phyloP scores from a whole-genome alignment of 148 eudicot genomes.

The Diospyros kaki region DNA sequence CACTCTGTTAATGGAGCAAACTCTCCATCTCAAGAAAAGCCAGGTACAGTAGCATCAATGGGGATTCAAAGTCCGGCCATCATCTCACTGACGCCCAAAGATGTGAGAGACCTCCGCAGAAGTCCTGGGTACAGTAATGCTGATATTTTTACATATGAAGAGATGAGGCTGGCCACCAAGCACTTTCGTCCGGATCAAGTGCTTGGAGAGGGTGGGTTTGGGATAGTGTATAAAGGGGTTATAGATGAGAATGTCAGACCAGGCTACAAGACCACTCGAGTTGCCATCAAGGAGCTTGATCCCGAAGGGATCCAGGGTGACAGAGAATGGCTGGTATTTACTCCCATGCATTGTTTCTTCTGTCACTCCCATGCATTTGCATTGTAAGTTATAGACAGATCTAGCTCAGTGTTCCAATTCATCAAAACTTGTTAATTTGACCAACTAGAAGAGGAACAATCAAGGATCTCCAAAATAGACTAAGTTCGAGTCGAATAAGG shows the following conservation, averaged over 20 bases:
- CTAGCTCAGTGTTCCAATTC: background rate
- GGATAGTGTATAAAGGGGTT: slow-evolving; percentile 78
- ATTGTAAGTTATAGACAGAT: background rate
- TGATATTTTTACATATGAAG: slow-evolving; percentile 78
- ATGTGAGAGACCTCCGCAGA: slow-evolving; percentile 69
- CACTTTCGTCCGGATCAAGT: slow-evolving; percentile 78
- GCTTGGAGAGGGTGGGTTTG: slow-evolving; percentile 93
- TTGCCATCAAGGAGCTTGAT: slow-evolving; percentile 89
- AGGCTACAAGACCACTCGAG: slow-evolving; percentile 62
- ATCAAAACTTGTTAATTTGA: background rate
- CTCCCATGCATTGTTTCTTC: background rate
- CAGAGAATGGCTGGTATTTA: slow-evolving; percentile 88
- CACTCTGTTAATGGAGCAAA: slow-evolving; percentile 21
- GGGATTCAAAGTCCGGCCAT: slow-evolving; percentile 32
- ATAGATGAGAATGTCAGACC: slow-evolving; percentile 69
- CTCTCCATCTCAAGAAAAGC: slow-evolving; percentile 17
- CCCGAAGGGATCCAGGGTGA: slow-evolving; percentile 86
- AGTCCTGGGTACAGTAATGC: slow-evolving; percentile 68
- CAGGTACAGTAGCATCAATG: slow-evolving; percentile 23
- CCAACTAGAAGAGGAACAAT: too few species aligned
- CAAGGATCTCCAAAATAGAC: too few species aligned
- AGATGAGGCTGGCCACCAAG: slow-evolving; percentile 82
- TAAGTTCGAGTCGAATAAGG: too few species aligned
- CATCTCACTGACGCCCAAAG: slow-evolving; percentile 46
- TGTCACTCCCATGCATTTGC: slow-evolving; percentile 7